phyloP scores from a whole-genome alignment of 169 alveolate species.

The Cyclospora cayetanensis region DNA sequence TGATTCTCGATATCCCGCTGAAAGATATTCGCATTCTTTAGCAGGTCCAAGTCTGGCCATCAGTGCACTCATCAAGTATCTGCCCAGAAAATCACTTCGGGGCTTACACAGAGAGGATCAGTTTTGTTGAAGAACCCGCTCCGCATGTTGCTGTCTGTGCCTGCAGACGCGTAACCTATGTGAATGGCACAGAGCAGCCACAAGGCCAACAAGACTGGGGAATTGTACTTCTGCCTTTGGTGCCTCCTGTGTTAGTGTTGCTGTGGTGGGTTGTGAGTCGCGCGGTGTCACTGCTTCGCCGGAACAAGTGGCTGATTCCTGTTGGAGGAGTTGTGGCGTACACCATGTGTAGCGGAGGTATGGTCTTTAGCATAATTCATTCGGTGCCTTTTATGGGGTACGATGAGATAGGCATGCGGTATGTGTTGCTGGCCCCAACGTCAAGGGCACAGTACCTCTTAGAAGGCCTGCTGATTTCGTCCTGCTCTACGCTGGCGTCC shows the following conservation, averaged over 20 bases:
- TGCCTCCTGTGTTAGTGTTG: conserved; percentile 1
- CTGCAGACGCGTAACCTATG: conserved; percentile 7
- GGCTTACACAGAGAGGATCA: too few relatives aligned
- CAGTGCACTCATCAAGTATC: too few relatives aligned
- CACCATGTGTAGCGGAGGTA: conserved; percentile 58
- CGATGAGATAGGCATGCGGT: conserved; percentile 37
- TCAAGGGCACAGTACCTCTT: conserved; percentile 45
- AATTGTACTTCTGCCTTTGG: not conserved
- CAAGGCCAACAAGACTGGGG: not conserved
- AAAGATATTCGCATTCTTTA: too few relatives aligned
- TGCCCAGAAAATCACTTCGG: too few relatives aligned
- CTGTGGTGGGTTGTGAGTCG: conserved; percentile 1
- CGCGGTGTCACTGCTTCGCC: conserved; percentile 42
- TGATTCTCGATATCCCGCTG: too few relatives aligned
- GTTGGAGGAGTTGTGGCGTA: conserved; percentile 56
- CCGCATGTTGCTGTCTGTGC: conserved; percentile 12
- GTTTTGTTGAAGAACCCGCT: too few relatives aligned
- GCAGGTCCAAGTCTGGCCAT: too few relatives aligned
- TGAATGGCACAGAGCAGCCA: not conserved
- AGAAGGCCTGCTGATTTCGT: conserved; percentile 8
- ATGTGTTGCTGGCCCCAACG: conserved; percentile 55
- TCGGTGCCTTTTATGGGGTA: conserved; percentile 49
- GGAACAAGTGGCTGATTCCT: conserved; percentile 44
- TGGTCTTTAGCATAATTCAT: conserved; percentile 28
- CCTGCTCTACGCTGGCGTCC: conserved; percentile 54